phyloP scores from a whole-genome alignment of 2,329 filamentous ascomycete genomes.

The Decorospora gaudefroyi region DNA sequence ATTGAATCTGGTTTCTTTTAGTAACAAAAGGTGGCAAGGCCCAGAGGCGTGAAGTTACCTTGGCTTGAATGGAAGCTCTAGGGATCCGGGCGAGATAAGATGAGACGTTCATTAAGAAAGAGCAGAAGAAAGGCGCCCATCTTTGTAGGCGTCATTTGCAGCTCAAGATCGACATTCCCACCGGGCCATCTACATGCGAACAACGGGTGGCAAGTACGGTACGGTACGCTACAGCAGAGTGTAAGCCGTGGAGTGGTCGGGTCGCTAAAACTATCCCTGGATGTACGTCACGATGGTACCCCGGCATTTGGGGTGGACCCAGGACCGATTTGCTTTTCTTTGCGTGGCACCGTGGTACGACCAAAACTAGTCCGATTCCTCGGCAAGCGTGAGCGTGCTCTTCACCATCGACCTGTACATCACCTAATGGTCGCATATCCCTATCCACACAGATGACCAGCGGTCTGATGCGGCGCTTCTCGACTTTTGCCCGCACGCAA shows the following conservation, averaged over 20 bases:
- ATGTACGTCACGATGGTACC: constrained; percentile 27
- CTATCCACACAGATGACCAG: constrained; percentile 47
- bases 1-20: no score
- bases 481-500: constrained; percentile 48
- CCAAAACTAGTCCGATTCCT: constrained; percentile 14
- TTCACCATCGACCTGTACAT: constrained; percentile 6
- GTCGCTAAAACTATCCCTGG: constrained; percentile 21
- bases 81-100: not conserved
- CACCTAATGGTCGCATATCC: constrained; percentile 37
- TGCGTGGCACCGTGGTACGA: constrained; percentile 9
- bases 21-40: no score
- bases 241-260: constrained; percentile 3
- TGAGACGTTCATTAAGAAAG: not conserved
- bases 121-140: not conserved
- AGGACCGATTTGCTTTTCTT: constrained; percentile 14
- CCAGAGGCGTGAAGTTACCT: no score
- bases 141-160: constrained; percentile 19
- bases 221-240: no score
- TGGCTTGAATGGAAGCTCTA: not conserved
- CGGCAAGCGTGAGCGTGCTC: constrained; percentile 5
- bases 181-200: constrained; percentile 16
- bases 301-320: constrained; percentile 12
- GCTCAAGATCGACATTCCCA: constrained; percentile 7
- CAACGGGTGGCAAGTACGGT: constrained; percentile 10
- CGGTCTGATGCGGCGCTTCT: constrained; percentile 55